These are phyloP conservation scores for Symbiodinium natans DNA, from an alignment of 73 alveolate genomes.

Conservation along the genomic window DNA sequence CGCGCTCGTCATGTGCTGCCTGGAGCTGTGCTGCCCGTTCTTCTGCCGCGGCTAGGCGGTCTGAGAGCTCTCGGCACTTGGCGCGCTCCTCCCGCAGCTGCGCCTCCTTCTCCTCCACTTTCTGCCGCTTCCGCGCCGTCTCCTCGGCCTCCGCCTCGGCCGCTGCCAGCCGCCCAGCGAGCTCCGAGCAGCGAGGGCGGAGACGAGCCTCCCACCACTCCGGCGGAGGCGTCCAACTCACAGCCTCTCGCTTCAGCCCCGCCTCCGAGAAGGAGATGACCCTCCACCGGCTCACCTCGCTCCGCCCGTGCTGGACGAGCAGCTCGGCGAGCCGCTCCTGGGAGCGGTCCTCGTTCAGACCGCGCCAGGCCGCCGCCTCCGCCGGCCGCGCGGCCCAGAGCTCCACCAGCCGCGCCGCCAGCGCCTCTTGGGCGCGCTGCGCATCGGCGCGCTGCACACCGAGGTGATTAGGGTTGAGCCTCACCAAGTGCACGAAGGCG, in stretches of 20 bases:
- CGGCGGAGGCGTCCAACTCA: background rate
- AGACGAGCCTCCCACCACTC: background rate
- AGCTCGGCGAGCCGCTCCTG: background rate
- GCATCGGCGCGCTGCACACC: background rate
- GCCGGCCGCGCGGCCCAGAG: background rate
- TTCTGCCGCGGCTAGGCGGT: too few relatives aligned
- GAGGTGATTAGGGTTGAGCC: too few relatives aligned
- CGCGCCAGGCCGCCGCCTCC: background rate
- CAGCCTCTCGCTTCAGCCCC: background rate
- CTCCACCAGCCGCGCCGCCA: background rate
- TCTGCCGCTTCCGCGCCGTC: constrained; percentile 3
- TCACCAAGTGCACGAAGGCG: background rate
- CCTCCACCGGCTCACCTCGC: background rate
- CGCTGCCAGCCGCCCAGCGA: background rate
- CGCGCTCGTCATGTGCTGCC: too few relatives aligned
- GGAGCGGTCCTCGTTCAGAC: background rate
- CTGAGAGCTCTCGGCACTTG: too few relatives aligned
- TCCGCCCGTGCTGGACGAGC: background rate
- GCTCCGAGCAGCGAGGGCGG: background rate
- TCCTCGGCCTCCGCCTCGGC: background rate
- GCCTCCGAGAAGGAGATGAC: background rate
- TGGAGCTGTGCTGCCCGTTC: too few relatives aligned
- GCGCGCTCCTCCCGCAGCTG: too few relatives aligned
- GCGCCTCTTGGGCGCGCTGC: background rate
- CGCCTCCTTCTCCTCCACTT: too few relatives aligned